Evolutionary conservation across 164 flowering plant species (phyloP), one percentile per base, ranked within the genome.

Genomic region (Chimonanthus salicifolius): DNA sequence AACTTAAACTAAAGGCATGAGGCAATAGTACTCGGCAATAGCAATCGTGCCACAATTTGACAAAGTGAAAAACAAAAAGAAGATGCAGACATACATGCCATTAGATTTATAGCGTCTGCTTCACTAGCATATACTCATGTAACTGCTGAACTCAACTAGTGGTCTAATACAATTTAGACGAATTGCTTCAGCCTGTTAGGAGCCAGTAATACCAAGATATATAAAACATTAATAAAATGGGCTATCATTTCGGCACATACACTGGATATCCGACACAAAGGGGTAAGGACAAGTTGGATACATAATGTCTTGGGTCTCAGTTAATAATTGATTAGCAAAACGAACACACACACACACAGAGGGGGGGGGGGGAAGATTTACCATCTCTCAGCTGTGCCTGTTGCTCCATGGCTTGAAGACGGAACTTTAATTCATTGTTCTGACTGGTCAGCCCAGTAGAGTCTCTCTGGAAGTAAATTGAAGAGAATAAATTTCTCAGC

Each of bases 321-420:
- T 33, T 33, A 33, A 33, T 33, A 33, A 33, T 33, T 33, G 33
- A 33, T 33, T 33, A 33, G 33, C 33, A 33, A 33, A 33, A 1
- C 33, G 33, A 1, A 1, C 33, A 33, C 33, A 33, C 15, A 3
- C 60, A 1, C 15, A 10, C 60, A 13, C 4, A 0, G 3, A 0
- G 4, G 16, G 0, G n/a, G 0, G 60, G 44, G 7, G 5, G 47
- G n/a, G n/a, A n/a, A 58, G 47, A 58, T 16, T 50, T 44, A 87
- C 90, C 90, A 76, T 87, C 90, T 81, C 86, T 78, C 15, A 86
- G 87, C 50, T 88, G 87, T 48, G 88, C 91, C 74, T 88, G 89
- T 66, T 85, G 88, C 72, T 88, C 89, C 88, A 88, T 81, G 60
- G 91, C 86, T 78, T 88, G 89, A 72, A 88, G 83, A 58, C 89